Percentiles rank a stretch among this genome's conserved stretches.
These are phyloP conservation scores for Aspergillus hiratsukae DNA, from an alignment of 2,329 filamentous ascomycete species.

Conservation along the genomic window DNA sequence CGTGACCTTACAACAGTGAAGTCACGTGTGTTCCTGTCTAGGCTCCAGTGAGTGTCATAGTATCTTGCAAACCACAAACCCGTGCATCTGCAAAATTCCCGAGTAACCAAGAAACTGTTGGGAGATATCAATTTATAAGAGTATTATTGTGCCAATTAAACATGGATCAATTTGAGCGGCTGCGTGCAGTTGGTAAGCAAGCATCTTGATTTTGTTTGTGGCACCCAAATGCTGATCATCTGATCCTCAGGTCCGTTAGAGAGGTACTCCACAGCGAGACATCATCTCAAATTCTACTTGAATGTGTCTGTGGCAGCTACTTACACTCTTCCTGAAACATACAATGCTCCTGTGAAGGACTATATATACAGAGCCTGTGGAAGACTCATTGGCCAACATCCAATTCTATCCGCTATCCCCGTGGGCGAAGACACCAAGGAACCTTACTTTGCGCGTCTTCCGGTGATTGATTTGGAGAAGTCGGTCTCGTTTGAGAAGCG, in stretches of 20 bases:
- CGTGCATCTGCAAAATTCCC: not conserved
- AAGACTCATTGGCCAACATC: conserved; percentile 37
- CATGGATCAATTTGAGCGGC: conserved; percentile 46
- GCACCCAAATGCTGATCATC: conserved; percentile 1
- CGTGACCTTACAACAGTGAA: not conserved
- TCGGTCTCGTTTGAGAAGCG: conserved; percentile 35
- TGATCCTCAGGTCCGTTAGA: conserved; percentile 38
- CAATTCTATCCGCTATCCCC: conserved; percentile 41
- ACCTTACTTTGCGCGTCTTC: conserved; percentile 43
- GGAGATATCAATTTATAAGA: not conserved
- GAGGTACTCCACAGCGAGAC: conserved; percentile 41
- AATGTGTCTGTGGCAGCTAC: conserved; percentile 41
- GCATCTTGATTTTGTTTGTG: not conserved
- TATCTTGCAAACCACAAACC: not conserved
- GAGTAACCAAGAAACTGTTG: not conserved
- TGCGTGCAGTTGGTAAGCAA: conserved; percentile 29
- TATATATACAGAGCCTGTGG: conserved; percentile 36
- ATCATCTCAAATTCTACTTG: conserved; percentile 42
- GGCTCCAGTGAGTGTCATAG: not conserved
- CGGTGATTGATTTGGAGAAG: conserved; percentile 38
- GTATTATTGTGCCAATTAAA: conserved; percentile 48
- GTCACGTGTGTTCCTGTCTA: not conserved
- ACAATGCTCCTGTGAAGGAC: conserved; percentile 21
- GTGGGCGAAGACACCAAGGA: conserved; percentile 37
- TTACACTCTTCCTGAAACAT: conserved; percentile 29